These are phyloP conservation scores for Penstemon davidsonii DNA, from an alignment of 257 asterid genomes.

Conservation along the genomic window DNA sequence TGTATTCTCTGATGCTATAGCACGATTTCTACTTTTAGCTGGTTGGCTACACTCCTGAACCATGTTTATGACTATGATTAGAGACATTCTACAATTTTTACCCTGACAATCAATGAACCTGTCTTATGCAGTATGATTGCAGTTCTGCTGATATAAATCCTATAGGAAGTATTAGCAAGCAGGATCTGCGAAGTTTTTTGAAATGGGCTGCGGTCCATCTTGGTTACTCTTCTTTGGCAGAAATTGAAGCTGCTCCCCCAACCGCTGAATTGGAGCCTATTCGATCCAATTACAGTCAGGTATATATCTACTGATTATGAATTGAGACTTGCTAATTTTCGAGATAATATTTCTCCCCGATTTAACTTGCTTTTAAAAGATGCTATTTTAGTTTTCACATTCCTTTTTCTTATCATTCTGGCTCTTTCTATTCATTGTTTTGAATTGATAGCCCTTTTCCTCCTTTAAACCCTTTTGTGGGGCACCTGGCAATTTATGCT, in stretches of 20 bases:
- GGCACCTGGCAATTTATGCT: too few relatives aligned
- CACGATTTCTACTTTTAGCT: too few relatives aligned
- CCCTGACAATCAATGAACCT: conserved; percentile 10
- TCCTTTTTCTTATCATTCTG: neutral
- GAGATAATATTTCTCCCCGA: neutral
- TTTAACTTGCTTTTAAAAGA: neutral
- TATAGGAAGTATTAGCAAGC: conserved; percentile 68
- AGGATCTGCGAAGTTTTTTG: conserved; percentile 64
- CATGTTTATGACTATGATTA: neutral
- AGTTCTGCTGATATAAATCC: conserved; percentile 84
- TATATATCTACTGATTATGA: conserved; percentile 6
- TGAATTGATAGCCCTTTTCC: too few relatives aligned
- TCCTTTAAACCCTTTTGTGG: too few relatives aligned
- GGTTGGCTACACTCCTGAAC: neutral
- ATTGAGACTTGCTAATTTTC: neutral
- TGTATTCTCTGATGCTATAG: too few relatives aligned
- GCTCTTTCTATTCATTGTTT: neutral
- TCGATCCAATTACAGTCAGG: conserved; percentile 53
- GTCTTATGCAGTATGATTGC: conserved; percentile 64
- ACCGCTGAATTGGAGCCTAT: conserved; percentile 57
- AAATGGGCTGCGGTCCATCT: conserved; percentile 74
- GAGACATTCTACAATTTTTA: neutral
- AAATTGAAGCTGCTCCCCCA: conserved; percentile 64
- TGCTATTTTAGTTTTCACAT: neutral
- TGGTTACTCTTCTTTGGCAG: conserved; percentile 65